phyloP scores from a whole-genome alignment of 768 basidiomycete genomes.

The Mycena galopus region DNA sequence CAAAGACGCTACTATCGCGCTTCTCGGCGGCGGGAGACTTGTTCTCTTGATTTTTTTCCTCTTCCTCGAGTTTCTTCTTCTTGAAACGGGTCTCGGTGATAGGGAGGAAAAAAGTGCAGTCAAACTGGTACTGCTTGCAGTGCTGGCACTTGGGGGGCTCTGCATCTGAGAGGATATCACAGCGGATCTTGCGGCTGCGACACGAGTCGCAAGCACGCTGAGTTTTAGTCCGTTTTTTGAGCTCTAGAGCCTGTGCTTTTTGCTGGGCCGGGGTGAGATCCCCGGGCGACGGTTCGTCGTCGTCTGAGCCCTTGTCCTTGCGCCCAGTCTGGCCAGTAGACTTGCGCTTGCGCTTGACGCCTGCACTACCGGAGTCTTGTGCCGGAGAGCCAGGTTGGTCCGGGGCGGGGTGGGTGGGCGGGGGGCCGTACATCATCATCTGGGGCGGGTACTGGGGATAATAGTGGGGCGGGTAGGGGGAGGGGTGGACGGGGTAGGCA shows the following conservation, averaged over 20 bases:
- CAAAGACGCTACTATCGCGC: slow-evolving; percentile 74
- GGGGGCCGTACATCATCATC: slow-evolving; percentile 77
- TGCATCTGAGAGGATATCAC: slow-evolving; percentile 86
- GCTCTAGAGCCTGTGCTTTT: slow-evolving; percentile 58
- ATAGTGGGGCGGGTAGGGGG: slow-evolving; percentile 64
- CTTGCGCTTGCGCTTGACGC: slow-evolving; percentile 77
- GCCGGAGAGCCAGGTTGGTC: slow-evolving; percentile 51
- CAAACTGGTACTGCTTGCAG: slow-evolving; percentile 93
- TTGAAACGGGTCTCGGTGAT: slow-evolving; percentile 99
- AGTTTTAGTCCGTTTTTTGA: slow-evolving; percentile 93
- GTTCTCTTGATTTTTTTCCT: slow-evolving; percentile 52
- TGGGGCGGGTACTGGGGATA: slow-evolving; percentile 77
- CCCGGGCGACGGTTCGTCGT: slow-evolving; percentile 66
- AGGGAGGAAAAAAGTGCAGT: slow-evolving; percentile 97
- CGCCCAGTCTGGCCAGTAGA: slow-evolving; percentile 49
- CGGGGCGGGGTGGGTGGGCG: slow-evolving; percentile 51
- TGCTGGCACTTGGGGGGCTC: slow-evolving; percentile 91
- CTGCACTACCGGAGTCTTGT: slow-evolving; percentile 50
- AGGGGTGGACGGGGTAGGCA: slow-evolving; percentile 71
- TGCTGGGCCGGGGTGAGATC: slow-evolving; percentile 50
- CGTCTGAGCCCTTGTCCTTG: slow-evolving; percentile 72
- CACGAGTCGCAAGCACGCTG: slow-evolving; percentile 93
- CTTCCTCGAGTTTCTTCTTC: slow-evolving; percentile 86
- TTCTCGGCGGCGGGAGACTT: slow-evolving; percentile 42
- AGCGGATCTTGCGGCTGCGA: slow-evolving; percentile 92